Base-by-base conservation (phyloP, 2,329 filamentous ascomycete genomes). In the Paraphaeosphaeria minitans region DNA sequence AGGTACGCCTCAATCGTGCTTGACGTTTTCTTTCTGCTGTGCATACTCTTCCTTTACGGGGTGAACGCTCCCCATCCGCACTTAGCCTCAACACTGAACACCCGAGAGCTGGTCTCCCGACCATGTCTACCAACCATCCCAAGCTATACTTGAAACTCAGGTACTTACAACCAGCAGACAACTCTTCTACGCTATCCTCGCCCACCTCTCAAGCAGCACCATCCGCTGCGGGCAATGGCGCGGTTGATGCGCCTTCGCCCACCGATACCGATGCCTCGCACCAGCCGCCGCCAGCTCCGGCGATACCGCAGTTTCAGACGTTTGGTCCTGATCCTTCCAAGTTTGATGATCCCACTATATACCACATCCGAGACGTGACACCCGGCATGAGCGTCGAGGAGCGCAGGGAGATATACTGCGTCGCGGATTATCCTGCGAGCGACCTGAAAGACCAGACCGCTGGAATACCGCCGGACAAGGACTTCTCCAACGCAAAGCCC, bases 401-500 rank as follows among this genome's bases (percentile, higher is more conserved):
- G 70, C 91, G 89, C 75, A 93, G 90, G 72, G 87, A 90, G 66
- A 94, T 98, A 53, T 96, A 92, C 75, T 92, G 92, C 8, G 95
- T 99, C 16, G 88, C 90, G 4, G 83, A 86, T 14, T 99, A 95
- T 73, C 95, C 95, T 0, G 84, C 84, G 53, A 89, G 86, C 63
- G 91, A 97, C 70, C 83, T 99, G 9, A 84, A 88, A 58, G 89
- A 97, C 71, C 82, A 95, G 66, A 96, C 96, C 63, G 90, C 94
- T 12, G 95, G 95, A 49, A 88, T 90, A 41, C 91, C 93, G 1
- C 94, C 95, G 1, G 93, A 98, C 76, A 93, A 92, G 75, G 95
- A 99, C 79, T 98, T 97, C 71, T 97, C 92, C 74, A 96, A 87
- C 73, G 90, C 92, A 35, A 99, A 98, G 75, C 93, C 94, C 5